Evolutionary conservation across 2,329 filamentous ascomycete genomes (phyloP), one percentile per base, ranked within the genome.

Genomic region (Sphaceloma murrayae): DNA sequence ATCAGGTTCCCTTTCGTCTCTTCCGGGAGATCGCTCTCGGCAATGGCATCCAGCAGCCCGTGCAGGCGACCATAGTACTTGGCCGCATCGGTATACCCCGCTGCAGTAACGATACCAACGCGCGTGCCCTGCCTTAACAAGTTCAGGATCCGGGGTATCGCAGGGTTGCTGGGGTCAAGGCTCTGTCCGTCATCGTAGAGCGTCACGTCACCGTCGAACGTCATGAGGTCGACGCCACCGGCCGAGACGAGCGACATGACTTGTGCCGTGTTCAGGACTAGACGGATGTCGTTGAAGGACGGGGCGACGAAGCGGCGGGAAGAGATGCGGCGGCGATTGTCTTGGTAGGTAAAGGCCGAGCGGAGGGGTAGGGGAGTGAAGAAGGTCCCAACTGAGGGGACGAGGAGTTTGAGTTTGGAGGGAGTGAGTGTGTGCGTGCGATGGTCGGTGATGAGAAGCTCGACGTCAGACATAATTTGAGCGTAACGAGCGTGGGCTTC

Each of bases 141-240:
- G 49, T 80, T 78, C 45, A 79, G 56, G 34, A 80, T 74, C 7
- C 75, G 72, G 3, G 67, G 67, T 43, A 96, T 87, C 11, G 94
- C 78, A 0, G 86, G 83, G 59, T 84, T 94, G 11, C 76, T 71
- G 0, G 79, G 70, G 45, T 80, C 78, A 6, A 98, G 70, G 51
- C 78, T 85, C 55, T 86, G 74, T 9, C 91, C 91, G 57, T 98
- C 69, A 34, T 72, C 68, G 61, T 98, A 98, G 16, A 98, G 73
- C 1, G 91, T 98, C 40, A 98, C 87, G 64, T 98, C 91, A 63
- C 91, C 91, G 62, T 98, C 91, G 60, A 98, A 98, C 0, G 91
- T 98, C 44, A 94, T 81, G 3, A 98, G 74, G 54, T 91, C 79
- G 6, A 95, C 72, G 3, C 77, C 74, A 16, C 82, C 80, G 33